Conservation (phyloP, 1,139 yeast species). For the Lodderomyces elongisporus region DNA sequence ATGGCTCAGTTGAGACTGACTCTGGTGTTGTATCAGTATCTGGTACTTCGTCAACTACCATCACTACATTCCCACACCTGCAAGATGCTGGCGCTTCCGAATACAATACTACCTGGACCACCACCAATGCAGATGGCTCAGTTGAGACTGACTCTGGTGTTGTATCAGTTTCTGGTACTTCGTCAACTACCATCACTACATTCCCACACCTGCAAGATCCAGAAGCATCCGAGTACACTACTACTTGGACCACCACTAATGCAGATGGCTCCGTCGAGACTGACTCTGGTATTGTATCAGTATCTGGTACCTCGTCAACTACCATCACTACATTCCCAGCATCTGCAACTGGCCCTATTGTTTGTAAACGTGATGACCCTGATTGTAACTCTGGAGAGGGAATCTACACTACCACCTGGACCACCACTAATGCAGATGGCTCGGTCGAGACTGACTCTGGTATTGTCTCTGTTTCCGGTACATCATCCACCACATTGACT, state of each 20-base stretch:
- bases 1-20: conserved; percentile 5
- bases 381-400: too few relatives aligned
- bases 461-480: conserved; percentile 3
- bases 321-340: conserved; percentile 7
- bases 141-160: conserved; percentile 11
- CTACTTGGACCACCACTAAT: conserved; percentile 13
- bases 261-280: conserved; percentile 11
- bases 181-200: conserved; percentile 4
- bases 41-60: conserved; percentile 6
- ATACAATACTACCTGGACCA: conserved; percentile 16
- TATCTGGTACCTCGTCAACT: conserved; percentile 4
- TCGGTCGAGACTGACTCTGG: conserved; percentile 7
- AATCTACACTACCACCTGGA: conserved; percentile 15
- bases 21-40: conserved; percentile 6
- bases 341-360: conserved; percentile 1
- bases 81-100: conserved; percentile 7
- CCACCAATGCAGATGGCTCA: conserved; percentile 15
- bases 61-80: conserved; percentile 4
- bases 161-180: conserved; percentile 5
- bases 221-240: conserved; percentile 12
- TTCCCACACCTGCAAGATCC: conserved; percentile 1
- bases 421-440: conserved; percentile 3
- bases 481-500: conserved; percentile 4
- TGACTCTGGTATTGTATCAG: conserved; percentile 14
- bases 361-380: too few relatives aligned